Base-by-base conservation (phyloP, 305 asterid genomes). In the Ilex paraguariensis region DNA sequence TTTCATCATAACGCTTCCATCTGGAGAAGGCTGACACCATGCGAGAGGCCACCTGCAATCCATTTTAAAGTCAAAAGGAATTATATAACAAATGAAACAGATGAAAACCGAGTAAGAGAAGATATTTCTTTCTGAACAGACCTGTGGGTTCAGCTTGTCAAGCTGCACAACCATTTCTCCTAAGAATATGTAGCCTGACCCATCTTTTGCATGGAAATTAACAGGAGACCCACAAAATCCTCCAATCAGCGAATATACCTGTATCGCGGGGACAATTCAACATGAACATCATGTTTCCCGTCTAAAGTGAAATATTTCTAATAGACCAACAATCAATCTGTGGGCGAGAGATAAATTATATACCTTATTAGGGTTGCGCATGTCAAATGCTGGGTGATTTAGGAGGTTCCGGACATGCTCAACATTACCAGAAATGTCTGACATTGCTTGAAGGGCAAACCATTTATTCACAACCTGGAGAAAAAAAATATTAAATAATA, bases 281-380 rank as follows among this genome's bases (percentile, higher is more conserved):
- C 57, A 65, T 53, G 42, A 36, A 36, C 42, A 36, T 36, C 42
- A 36, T 3, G 42, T 5, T 36, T 36, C 42, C 42, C 42, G 3
- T 36, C 42, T 36, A 8, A 36, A 36, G 6, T 8, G 42, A 8
- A 36, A 36, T 36, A 36, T 36, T 36, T 36, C 11, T 46, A 46
- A 13, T 5, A 10, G 44, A 30, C 53, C 50, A 49, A 49, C 53
- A 49, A 49, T 5, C 6, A 49, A 49, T 36, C 7, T 36, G 42
- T 36, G 7, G 42, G 4, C 0, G 42, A 49, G 53, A 7, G 59
- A 16, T 3, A 56, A 45, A 14, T 40, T 7, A 10, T 52, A 6
- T 13, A 90, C 99, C 99, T 93, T 93, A 44, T 90, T 93, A 49
- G 99, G 97, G 74, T 93, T 93, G 60, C 92, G 85, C 55, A 93